Conservation (phyloP, 345 rosid species). For the Brassica carinata region DNA sequence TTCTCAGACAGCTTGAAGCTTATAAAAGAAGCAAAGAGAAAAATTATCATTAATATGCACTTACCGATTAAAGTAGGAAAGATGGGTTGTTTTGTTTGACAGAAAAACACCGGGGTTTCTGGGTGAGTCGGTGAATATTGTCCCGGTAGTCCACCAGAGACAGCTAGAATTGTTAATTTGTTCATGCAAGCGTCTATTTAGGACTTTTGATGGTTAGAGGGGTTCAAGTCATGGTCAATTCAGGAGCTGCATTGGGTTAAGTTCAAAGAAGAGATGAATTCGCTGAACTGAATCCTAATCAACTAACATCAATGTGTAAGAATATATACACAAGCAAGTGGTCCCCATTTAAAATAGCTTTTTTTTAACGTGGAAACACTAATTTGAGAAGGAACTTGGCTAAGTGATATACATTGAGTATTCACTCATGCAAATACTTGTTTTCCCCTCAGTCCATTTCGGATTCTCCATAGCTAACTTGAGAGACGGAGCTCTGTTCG, state of each 20-base stretch:
- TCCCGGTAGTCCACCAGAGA: conserved; percentile 17
- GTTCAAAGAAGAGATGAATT: conserved; percentile 21
- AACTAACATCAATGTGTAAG: background rate
- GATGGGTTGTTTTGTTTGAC: conserved; percentile 24
- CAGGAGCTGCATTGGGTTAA: conserved; percentile 14
- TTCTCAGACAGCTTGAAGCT: conserved; percentile 18
- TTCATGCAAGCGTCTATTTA: conserved; percentile 22
- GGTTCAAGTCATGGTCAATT: conserved; percentile 17
- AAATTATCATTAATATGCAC: background rate
- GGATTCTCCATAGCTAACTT: background rate
- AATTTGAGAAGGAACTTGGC: background rate
- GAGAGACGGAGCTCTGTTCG: background rate
- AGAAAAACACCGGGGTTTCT: conserved; percentile 12
- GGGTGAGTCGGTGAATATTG: conserved; percentile 26
- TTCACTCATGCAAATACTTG: background rate
- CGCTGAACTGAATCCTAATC: background rate
- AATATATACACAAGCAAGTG: too few relatives aligned
- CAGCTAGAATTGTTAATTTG: conserved; percentile 13
- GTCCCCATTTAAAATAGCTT: too few relatives aligned
- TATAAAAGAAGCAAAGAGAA: conserved; percentile 24
- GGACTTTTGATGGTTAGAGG: conserved; percentile 18
- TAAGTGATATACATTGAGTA: background rate
- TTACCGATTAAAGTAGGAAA: background rate
- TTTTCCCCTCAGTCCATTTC: background rate
- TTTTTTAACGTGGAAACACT: background rate